phyloP scores from a whole-genome alignment of 495 filamentous ascomycete species.

The Trichoderma virens region DNA sequence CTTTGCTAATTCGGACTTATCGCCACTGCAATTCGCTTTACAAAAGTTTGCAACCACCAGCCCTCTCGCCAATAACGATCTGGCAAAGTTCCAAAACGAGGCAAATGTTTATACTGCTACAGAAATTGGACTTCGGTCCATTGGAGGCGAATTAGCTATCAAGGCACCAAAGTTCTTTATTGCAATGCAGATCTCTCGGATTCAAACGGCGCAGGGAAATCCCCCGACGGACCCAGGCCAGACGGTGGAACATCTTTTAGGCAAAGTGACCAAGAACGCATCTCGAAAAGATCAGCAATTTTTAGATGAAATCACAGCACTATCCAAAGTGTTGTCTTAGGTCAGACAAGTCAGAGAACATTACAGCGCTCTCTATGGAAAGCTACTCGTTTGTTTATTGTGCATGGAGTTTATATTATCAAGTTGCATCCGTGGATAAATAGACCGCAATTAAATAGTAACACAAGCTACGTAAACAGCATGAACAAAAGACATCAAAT shows the following conservation, averaged over 20 bases:
- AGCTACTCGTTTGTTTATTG: too few relatives aligned
- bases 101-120: conserved; percentile 42
- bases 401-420: too few relatives aligned
- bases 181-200: conserved; percentile 39
- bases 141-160: conserved; percentile 35
- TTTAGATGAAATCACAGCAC: conserved; percentile 28
- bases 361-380: too few relatives aligned
- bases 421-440: too few relatives aligned
- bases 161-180: conserved; percentile 46
- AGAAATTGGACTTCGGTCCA: conserved; percentile 39
- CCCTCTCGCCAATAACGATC: conserved; percentile 30
- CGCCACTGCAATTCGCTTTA: conserved; percentile 35
- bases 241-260: conserved; percentile 37
- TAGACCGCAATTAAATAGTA: too few relatives aligned
- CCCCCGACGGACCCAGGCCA: conserved; percentile 32
- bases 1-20: conserved; percentile 31
- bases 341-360: too few relatives aligned
- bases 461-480: too few relatives aligned
- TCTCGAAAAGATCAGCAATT: conserved; percentile 29
- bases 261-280: conserved; percentile 42
- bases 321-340: conserved; percentile 27
- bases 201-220: conserved; percentile 42
- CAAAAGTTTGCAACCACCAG: conserved; percentile 33
- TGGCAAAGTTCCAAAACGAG: conserved; percentile 32
- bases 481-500: too few relatives aligned